Base-by-base conservation (phyloP, 257 asterid species). In the Solanum lycopersicoides region DNA sequence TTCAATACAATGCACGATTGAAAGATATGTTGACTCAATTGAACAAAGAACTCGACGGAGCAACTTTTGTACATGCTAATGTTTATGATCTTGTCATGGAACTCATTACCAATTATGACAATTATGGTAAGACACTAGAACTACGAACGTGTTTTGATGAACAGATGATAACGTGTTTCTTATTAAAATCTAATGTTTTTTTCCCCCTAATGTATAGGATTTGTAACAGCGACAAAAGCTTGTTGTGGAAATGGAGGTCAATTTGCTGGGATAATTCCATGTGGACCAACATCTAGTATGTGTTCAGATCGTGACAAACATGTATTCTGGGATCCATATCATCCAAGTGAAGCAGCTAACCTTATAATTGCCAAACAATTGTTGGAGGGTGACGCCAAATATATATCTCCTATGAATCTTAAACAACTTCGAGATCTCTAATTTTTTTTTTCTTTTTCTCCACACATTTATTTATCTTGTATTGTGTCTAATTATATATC, bases 171-270 rank as follows among this genome's bases (percentile, higher is more conserved):
- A 28, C 3, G 21, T 68, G 37, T 68, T 68, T 3, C 5, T 28
- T 18, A 53, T 53, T 53, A 18, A 18, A 56, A 28, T 28, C 30
- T 71, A 20, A 86, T 1, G 30, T 18, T 69, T 44, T 50, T 21
- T 50, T 21, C 8, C 6, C 4, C 15, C 60, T 3, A 34, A 69
- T 25, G 5, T 59, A 73, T 91, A 97, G 99, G 99, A 60, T 97
- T 97, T 89, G 85, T 88, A 20, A 90, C 93, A 0, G 92, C 97
- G 37, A 95, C 93, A 56, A 90, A 15, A 82, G 98, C 99, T 44
- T 97, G 99, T 82, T 97, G 99, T 59, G 98, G 98, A 69, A 92
- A 95, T 37, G 98, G 99, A 44, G 99, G 99, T 32, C 98, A 95
- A 65, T 94, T 89, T 68, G 94, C 99, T 0, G 98, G 98, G 45